A percentile compares a stretch with the other conserved stretches of the same genome.
These are phyloP conservation scores for Solanum sitiens DNA, from an alignment of 257 asterid species.

Conservation along the genomic window DNA sequence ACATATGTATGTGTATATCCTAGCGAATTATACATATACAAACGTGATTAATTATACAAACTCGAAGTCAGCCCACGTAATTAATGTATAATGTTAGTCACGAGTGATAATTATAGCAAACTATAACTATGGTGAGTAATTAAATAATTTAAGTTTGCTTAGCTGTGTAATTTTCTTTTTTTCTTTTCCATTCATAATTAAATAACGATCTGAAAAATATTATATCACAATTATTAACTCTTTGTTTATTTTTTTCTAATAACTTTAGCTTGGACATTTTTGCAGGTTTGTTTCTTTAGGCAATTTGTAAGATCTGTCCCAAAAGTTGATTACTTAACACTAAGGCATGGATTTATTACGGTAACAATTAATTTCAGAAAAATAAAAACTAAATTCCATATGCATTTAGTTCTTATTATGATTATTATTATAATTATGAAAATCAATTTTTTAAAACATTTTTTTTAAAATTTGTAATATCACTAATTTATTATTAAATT, in stretches of 20 bases:
- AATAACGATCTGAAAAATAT: too few relatives aligned
- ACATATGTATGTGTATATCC: too few relatives aligned
- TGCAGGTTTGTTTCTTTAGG: constrained; percentile 79
- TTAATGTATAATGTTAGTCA: too few relatives aligned
- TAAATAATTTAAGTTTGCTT: too few relatives aligned
- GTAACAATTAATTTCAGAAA: constrained; percentile 19
- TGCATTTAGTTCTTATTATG: background rate
- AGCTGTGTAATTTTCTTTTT: too few relatives aligned
- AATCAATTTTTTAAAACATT: background rate
- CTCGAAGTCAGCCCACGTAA: too few relatives aligned
- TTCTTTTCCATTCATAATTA: background rate
- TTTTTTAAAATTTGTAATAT: background rate
- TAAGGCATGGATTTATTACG: constrained; percentile 86
- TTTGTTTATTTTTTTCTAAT: background rate
- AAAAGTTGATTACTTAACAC: constrained; percentile 77
- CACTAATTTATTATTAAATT: background rate
- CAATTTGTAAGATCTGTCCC: constrained; percentile 91
- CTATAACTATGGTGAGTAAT: too few relatives aligned
- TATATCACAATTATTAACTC: background rate
- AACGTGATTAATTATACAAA: too few relatives aligned
- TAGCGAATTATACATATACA: too few relatives aligned
- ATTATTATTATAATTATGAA: background rate
- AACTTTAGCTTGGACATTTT: background rate
- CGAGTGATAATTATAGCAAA: too few relatives aligned
- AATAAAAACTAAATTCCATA: background rate